Conservation (phyloP, 345 rosid species). For the Kandelia obovata region DNA sequence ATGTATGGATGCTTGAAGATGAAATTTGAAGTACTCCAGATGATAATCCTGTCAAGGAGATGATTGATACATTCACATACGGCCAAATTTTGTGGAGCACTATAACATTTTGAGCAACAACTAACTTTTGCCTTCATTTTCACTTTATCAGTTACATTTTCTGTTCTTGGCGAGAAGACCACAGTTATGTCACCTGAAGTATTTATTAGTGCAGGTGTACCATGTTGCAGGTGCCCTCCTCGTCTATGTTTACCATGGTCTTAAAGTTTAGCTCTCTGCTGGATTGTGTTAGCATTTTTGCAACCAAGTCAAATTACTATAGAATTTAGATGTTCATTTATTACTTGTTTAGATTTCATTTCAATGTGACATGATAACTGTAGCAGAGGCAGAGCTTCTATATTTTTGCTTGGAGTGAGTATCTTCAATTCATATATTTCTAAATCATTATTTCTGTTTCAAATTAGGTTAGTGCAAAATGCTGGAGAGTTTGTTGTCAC, state of each 20-base stretch:
- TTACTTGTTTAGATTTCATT: not conserved
- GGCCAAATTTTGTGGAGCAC: too few relatives aligned
- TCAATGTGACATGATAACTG: not conserved
- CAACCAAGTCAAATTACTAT: too few relatives aligned
- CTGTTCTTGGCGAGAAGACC: constrained; percentile 92
- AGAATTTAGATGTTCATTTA: too few relatives aligned
- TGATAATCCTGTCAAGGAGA: not conserved
- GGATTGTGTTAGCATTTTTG: constrained; percentile 11
- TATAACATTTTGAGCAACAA: not conserved
- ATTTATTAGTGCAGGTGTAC: constrained; percentile 79
- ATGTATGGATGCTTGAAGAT: not conserved
- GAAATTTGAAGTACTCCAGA: too few relatives aligned
- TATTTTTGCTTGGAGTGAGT: too few relatives aligned
- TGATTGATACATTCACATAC: not conserved
- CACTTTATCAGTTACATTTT: constrained; percentile 62
- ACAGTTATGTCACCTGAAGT: constrained; percentile 99
- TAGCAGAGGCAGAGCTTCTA: too few relatives aligned
- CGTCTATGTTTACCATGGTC: constrained; percentile 10
- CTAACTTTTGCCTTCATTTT: constrained; percentile 11
- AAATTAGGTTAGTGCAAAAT: constrained; percentile 70
- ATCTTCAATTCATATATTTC: too few relatives aligned
- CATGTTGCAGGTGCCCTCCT: constrained; percentile 85
- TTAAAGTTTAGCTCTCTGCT: constrained; percentile 2
- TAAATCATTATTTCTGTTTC: not conserved
- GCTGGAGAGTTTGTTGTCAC: constrained; percentile 91